Percentiles rank a stretch among this genome's conserved stretches.
Evolutionary conservation across 306 rosid genomes (phyloP).

Genomic region (Vicia villosa): DNA sequence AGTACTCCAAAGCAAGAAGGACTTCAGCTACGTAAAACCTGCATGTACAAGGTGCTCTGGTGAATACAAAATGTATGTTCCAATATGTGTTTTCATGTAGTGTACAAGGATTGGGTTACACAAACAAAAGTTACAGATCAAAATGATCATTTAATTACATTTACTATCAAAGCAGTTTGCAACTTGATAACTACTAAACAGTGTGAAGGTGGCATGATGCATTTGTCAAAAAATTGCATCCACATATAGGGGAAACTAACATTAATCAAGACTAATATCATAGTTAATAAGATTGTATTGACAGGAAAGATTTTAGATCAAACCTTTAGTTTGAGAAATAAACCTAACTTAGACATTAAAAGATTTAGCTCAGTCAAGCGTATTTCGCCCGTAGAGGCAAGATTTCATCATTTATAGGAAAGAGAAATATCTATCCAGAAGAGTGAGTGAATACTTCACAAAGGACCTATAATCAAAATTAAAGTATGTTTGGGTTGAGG

Average conservation of each 20-base stretch:
- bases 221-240: conserved; percentile 13
- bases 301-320: not conserved
- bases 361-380: not conserved
- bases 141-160: conserved; percentile 1
- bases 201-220: not conserved
- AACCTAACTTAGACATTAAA: conserved; percentile 1
- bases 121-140: not conserved
- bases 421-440: not conserved
- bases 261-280: conserved; percentile 16
- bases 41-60: conserved; percentile 23
- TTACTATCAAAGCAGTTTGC: conserved; percentile 8
- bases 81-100: not conserved
- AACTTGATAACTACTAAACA: conserved; percentile 1
- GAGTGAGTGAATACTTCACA: conserved; percentile 5
- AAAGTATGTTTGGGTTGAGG: conserved; percentile 7
- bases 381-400: not conserved
- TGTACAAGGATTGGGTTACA: not conserved
- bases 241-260: not conserved
- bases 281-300: not conserved
- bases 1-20: conserved; percentile 87
- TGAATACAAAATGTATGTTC: conserved; percentile 33
- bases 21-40: conserved; percentile 94
- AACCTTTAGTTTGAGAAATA: not conserved
- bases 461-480: conserved; percentile 16
- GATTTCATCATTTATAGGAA: conserved; percentile 19